These are phyloP conservation scores for Lepiota venenata DNA, from an alignment of 768 basidiomycete genomes.

Conservation along the genomic window DNA sequence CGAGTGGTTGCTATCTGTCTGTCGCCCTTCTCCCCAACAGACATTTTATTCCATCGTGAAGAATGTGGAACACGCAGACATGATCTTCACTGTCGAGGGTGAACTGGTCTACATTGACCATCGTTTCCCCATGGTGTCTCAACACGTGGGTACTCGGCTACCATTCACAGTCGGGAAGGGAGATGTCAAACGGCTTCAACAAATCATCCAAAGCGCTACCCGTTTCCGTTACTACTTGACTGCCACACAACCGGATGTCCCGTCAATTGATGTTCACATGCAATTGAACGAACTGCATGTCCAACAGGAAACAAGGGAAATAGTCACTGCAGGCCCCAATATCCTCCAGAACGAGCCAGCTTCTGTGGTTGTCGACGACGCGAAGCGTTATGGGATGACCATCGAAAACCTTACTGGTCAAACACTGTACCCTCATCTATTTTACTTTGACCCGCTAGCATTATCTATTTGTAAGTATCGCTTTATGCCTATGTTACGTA, in stretches of 20 bases:
- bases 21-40: too few species aligned
- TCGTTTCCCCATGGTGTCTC: conserved; percentile 18
- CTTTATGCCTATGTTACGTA: background rate
- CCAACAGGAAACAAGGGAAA: conserved; percentile 16
- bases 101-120: conserved; percentile 20
- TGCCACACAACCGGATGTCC: conserved; percentile 16
- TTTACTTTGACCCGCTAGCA: conserved; percentile 40
- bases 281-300: conserved; percentile 24
- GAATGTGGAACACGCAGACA: conserved; percentile 13
- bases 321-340: conserved; percentile 21
- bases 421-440: conserved; percentile 35
- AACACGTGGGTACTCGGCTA: conserved; percentile 19
- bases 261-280: conserved; percentile 23
- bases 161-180: conserved; percentile 15
- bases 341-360: conserved; percentile 26
- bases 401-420: conserved; percentile 29
- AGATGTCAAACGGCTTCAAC: conserved; percentile 15
- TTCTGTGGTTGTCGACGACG: conserved; percentile 19
- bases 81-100: conserved; percentile 18
- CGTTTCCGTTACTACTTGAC: conserved; percentile 29
- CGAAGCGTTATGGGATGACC: conserved; percentile 19
- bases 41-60: conserved; percentile 13
- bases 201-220: conserved; percentile 16
- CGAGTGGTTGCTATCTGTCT: too few species aligned
- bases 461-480: conserved; percentile 28